Evolutionary conservation across 2,329 filamentous ascomycete species (phyloP).

Genomic region (Verticillium tricorpus): DNA sequence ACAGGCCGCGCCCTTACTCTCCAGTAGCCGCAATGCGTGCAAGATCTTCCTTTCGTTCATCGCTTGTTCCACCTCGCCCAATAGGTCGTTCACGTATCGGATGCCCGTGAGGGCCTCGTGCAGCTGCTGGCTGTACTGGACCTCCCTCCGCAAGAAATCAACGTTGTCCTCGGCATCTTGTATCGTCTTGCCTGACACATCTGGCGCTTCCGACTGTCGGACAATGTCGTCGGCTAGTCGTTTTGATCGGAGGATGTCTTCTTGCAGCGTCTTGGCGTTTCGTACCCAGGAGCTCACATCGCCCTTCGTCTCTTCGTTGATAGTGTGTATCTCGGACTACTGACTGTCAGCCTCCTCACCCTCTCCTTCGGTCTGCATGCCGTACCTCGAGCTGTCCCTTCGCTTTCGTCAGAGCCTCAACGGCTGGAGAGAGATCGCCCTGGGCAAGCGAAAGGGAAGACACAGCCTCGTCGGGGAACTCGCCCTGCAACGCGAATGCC

Average conservation of each 20-base stretch:
- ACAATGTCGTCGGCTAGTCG: constrained; percentile 77
- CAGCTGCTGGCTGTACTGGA: constrained; percentile 55
- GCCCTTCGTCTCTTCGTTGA: constrained; percentile 72
- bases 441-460: constrained; percentile 31
- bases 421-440: constrained; percentile 32
- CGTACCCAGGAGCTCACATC: constrained; percentile 83
- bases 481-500: constrained; percentile 32
- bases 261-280: constrained; percentile 78
- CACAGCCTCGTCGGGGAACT: constrained; percentile 34
- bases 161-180: constrained; percentile 49
- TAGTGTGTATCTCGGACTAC: constrained; percentile 65
- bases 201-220: constrained; percentile 64
- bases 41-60: constrained; percentile 50
- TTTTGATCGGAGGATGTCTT: constrained; percentile 78
- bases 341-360: neutral
- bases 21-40: constrained; percentile 52
- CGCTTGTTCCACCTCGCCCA: constrained; percentile 56
- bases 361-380: too few species aligned
- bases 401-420: constrained; percentile 30
- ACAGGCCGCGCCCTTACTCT: constrained; percentile 35
- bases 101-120: constrained; percentile 45
- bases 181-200: constrained; percentile 47
- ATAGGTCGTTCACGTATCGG: constrained; percentile 53
- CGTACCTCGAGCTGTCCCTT: constrained; percentile 35
- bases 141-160: constrained; percentile 53